Conservation (phyloP, 31 red algal genomes). For the Asparagopsis taxiformis region DNA sequence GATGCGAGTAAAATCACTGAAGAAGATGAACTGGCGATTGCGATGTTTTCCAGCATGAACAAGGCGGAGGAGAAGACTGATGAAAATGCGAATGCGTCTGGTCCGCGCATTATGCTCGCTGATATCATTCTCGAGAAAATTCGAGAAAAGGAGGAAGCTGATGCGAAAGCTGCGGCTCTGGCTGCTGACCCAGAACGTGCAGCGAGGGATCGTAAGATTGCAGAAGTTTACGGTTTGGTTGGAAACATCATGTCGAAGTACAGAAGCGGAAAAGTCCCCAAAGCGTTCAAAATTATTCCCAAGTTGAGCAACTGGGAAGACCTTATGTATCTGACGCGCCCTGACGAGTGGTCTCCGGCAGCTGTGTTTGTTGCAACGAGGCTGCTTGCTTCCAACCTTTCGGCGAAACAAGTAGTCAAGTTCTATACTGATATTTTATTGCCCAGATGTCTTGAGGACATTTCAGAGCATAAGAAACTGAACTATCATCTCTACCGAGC, state of each 20-base stretch:
- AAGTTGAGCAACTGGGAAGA: slow-evolving; percentile 87
- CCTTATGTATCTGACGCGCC: slow-evolving; percentile 83
- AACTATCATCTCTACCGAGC: slow-evolving; percentile 96
- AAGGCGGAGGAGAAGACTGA: background rate
- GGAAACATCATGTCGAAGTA: slow-evolving; percentile 93
- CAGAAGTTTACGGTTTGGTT: slow-evolving; percentile 78
- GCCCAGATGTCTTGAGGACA: slow-evolving; percentile 86
- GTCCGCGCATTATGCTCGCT: slow-evolving; percentile 54
- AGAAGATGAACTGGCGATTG: slow-evolving; percentile 84
- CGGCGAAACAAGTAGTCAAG: slow-evolving; percentile 61
- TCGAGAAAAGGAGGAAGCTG: slow-evolving; percentile 79
- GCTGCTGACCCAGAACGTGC: slow-evolving; percentile 57
- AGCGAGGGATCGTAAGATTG: slow-evolving; percentile 66
- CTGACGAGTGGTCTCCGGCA: slow-evolving; percentile 89
- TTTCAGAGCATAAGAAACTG: slow-evolving; percentile 84
- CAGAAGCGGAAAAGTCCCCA: slow-evolving; percentile 91
- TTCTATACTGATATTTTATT: slow-evolving; percentile 88
- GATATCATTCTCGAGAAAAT: slow-evolving; percentile 86
- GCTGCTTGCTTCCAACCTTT: slow-evolving; percentile 80
- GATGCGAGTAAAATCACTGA: slow-evolving; percentile 78
- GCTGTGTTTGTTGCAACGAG: slow-evolving; percentile 87
- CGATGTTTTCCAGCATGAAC: slow-evolving; percentile 41
- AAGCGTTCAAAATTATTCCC: slow-evolving; percentile 96
- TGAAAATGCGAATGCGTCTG: slow-evolving; percentile 4
- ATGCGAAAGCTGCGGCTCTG: slow-evolving; percentile 53